phyloP scores from a whole-genome alignment of 2,329 filamentous ascomycete species.

The Claviceps paspali region DNA sequence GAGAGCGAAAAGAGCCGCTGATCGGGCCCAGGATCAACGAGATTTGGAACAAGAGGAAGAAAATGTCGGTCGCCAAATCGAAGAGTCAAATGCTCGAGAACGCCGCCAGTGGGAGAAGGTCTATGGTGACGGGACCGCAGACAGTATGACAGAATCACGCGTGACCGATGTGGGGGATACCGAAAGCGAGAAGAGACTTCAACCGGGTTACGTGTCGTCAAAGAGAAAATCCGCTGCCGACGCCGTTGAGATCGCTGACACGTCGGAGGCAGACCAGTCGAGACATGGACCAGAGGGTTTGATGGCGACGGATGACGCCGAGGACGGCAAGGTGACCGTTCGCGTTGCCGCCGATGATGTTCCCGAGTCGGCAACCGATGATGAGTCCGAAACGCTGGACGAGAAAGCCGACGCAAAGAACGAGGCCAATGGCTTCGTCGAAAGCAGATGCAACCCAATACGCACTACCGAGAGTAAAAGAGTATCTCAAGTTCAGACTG shows the following conservation, averaged over 20 bases:
- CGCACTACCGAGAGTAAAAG: slow-evolving; percentile 7
- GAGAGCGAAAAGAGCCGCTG: slow-evolving; percentile 36
- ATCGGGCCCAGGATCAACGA: slow-evolving; percentile 32
- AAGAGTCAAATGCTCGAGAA: slow-evolving; percentile 46
- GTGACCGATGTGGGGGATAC: slow-evolving; percentile 37
- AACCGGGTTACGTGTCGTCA: slow-evolving; percentile 19
- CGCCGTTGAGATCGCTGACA: slow-evolving; percentile 42
- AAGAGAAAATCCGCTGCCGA: slow-evolving; percentile 23
- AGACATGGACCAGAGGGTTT: slow-evolving; percentile 21
- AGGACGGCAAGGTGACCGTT: slow-evolving; percentile 34
- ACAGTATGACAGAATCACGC: slow-evolving; percentile 21
- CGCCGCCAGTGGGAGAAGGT: slow-evolving; percentile 59
- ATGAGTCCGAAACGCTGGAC: slow-evolving; percentile 13
- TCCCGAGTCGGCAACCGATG: slow-evolving; percentile 12
- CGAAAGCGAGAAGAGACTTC: slow-evolving; percentile 29
- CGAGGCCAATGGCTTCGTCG: slow-evolving; percentile 2
- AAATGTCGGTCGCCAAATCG: slow-evolving; percentile 50
- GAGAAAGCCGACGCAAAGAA: slow-evolving; percentile 16
- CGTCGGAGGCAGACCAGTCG: slow-evolving; percentile 19
- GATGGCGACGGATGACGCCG: slow-evolving; percentile 25
- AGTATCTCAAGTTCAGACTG: slow-evolving; percentile 9
- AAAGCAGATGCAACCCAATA: slow-evolving; percentile 12
- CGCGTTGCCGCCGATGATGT: slow-evolving; percentile 35
- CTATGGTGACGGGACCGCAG: slow-evolving; percentile 46
- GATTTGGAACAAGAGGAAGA: slow-evolving; percentile 51